Base-by-base conservation (phyloP, 352 stramenopile genomes). In the Globisporangium rhizosaccharum region DNA sequence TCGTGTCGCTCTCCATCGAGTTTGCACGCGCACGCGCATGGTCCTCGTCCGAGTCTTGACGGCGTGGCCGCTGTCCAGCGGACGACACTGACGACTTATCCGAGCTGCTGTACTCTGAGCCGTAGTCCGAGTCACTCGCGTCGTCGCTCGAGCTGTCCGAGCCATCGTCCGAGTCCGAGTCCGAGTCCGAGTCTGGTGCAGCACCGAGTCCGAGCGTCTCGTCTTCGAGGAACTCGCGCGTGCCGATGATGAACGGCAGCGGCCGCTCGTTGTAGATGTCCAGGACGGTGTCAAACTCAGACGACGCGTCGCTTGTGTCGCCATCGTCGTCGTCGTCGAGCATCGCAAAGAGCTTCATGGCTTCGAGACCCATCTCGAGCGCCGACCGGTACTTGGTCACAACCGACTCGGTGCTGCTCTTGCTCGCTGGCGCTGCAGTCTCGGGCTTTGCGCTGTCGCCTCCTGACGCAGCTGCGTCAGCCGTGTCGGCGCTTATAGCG, bases 241-340 rank as follows among this genome's bases (percentile, higher is more conserved):
- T 95, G 5, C 86, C 86, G 61, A 95, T 95, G 59, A 95, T 90
- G 62, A 92, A 94, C 17, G 86, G 86, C 63, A 95, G 59, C 28
- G 86, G 84, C 0, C 85, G 79, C 70, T 93, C 82, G 63, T 95
- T 95, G 72, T 95, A 95, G 58, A 95, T 95, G 54, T 95, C 85
- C 49, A 92, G 56, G 41, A 94, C 82, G 6, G 82, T 88, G 44
- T 91, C 79, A 15, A 91, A 80, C 33, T 75, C 66, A 9, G 68
- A 85, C 15, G 70, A 81, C 50, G 73, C 59, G 39, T 87, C 69
- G 33, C 70, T 87, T 25, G 54, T 69, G 44, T 76, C 76, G 48
- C 82, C 77, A 10, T 87, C 75, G 6, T 88, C 79, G 2, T 92
- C 83, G 53, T 59, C 53, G 28, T 92, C 74, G 62, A 89, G 76